Conservation (phyloP, 2,329 filamentous ascomycete species). For the Penicillium digitatum region DNA sequence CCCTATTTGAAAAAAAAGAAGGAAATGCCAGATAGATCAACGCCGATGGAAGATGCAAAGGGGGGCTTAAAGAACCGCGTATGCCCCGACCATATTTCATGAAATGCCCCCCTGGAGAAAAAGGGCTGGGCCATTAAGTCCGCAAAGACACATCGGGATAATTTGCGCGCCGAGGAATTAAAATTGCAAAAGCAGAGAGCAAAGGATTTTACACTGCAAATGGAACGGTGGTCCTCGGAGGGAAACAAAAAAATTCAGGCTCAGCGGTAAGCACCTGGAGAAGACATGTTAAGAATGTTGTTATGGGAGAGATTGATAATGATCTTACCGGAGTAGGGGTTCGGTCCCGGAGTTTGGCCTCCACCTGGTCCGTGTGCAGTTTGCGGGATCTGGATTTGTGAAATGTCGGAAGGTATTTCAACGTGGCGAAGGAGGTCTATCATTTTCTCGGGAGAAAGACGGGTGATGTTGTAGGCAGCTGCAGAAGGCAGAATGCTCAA, state of each 20-base stretch:
- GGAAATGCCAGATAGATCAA: conserved; percentile 6
- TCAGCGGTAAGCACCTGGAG: conserved; percentile 21
- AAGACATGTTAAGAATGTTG: not conserved
- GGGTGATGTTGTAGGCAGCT: conserved; percentile 65
- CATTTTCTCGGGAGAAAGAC: conserved; percentile 67
- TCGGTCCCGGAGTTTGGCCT: conserved; percentile 23
- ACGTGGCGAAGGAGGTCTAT: conserved; percentile 68
- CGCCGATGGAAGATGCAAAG: conserved; percentile 12
- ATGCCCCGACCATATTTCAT: conserved; percentile 5
- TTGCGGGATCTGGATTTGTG: conserved; percentile 38
- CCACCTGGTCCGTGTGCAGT: conserved; percentile 29
- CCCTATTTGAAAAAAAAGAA: not conserved
- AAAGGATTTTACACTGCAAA: conserved; percentile 11
- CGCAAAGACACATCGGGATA: conserved; percentile 15
- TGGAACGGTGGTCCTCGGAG: not conserved
- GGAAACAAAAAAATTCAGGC: not conserved
- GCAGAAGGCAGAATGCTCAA: conserved; percentile 72
- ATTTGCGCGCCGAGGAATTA: conserved; percentile 15
- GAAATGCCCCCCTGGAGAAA: conserved; percentile 1
- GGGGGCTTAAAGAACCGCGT: not conserved
- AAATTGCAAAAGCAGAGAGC: conserved; percentile 5
- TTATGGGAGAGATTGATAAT: not conserved
- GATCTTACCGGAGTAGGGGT: conserved; percentile 35
- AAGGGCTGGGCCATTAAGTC: conserved; percentile 1
- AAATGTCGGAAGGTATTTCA: conserved; percentile 56